A percentile compares a stretch with the other conserved stretches of the same genome.
phyloP scores from a whole-genome alignment of 2,329 filamentous ascomycete genomes.

The Bipolaris zeicola region DNA sequence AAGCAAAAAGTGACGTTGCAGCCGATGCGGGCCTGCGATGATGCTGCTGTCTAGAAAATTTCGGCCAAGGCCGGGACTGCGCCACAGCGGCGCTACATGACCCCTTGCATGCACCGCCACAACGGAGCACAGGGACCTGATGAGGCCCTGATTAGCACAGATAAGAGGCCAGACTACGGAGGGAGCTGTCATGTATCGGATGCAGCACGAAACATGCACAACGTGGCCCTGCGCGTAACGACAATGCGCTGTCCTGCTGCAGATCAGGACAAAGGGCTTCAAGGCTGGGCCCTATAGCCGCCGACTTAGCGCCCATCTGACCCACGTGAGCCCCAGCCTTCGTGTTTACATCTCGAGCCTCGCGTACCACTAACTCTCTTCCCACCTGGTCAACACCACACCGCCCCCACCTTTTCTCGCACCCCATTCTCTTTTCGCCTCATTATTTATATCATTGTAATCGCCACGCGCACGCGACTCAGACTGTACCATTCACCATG shows the following conservation, averaged over 20 bases:
- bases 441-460: slow-evolving; percentile 28
- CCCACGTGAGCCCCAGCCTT: slow-evolving; percentile 31
- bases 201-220: neutral
- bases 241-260: slow-evolving; percentile 2
- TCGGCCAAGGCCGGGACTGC: slow-evolving; percentile 36
- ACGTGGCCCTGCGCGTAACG: neutral
- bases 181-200: neutral
- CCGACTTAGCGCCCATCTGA: slow-evolving; percentile 16
- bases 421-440: slow-evolving; percentile 24
- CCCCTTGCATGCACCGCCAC: slow-evolving; percentile 9
- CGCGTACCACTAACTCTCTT: slow-evolving; percentile 21
- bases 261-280: slow-evolving; percentile 2
- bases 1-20: slow-evolving; percentile 31
- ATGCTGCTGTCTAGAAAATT: slow-evolving; percentile 32
- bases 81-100: slow-evolving; percentile 4
- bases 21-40: slow-evolving; percentile 21
- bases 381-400: slow-evolving; percentile 29
- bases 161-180: slow-evolving; percentile 1
- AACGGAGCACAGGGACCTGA: slow-evolving; percentile 26
- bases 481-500: slow-evolving; percentile 58
- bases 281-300: slow-evolving; percentile 7
- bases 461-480: slow-evolving; percentile 59
- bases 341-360: slow-evolving; percentile 28
- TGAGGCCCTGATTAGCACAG: slow-evolving; percentile 12
- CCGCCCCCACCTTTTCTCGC: slow-evolving; percentile 21